These are phyloP conservation scores for Suillus subluteus DNA, from an alignment of 768 basidiomycete species.

Conservation along the genomic window DNA sequence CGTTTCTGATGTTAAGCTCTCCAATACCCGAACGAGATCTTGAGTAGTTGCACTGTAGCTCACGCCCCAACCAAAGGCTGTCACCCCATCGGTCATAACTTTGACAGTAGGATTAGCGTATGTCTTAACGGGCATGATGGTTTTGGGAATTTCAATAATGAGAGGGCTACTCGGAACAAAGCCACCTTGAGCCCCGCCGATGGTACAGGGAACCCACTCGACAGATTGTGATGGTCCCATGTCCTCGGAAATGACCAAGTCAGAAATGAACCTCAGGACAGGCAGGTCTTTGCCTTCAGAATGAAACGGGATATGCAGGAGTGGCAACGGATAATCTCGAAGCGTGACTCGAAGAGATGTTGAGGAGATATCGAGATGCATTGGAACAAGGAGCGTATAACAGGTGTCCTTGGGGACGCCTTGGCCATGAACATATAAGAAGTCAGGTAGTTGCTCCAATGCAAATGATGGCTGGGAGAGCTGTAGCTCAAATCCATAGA, in stretches of 20 bases:
- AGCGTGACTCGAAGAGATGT: constrained; percentile 62
- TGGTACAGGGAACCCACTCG: constrained; percentile 69
- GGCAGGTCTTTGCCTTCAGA: constrained; percentile 36
- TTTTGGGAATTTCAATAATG: constrained; percentile 75
- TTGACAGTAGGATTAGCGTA: constrained; percentile 78
- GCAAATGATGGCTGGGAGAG: constrained; percentile 66
- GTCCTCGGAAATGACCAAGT: constrained; percentile 88
- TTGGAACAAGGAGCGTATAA: constrained; percentile 81
- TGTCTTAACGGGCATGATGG: constrained; percentile 94
- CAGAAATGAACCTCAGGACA: constrained; percentile 69
- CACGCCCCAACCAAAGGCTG: constrained; percentile 86
- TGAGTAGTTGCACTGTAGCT: constrained; percentile 87
- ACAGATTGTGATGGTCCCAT: constrained; percentile 69
- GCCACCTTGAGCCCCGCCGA: constrained; percentile 61
- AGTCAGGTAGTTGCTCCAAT: constrained; percentile 55
- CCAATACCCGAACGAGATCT: constrained; percentile 82
- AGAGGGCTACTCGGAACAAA: constrained; percentile 55
- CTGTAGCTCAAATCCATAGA: constrained; percentile 61
- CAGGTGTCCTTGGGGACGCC: constrained; percentile 70
- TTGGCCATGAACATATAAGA: constrained; percentile 66
- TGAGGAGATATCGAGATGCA: constrained; percentile 75
- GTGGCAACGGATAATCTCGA: constrained; percentile 88
- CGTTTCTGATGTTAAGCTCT: constrained; percentile 76
- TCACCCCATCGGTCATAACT: constrained; percentile 64
- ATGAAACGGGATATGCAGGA: constrained; percentile 70